Conservation (phyloP, 2,329 filamentous ascomycete species). For the Epicoccum sorghinum region DNA sequence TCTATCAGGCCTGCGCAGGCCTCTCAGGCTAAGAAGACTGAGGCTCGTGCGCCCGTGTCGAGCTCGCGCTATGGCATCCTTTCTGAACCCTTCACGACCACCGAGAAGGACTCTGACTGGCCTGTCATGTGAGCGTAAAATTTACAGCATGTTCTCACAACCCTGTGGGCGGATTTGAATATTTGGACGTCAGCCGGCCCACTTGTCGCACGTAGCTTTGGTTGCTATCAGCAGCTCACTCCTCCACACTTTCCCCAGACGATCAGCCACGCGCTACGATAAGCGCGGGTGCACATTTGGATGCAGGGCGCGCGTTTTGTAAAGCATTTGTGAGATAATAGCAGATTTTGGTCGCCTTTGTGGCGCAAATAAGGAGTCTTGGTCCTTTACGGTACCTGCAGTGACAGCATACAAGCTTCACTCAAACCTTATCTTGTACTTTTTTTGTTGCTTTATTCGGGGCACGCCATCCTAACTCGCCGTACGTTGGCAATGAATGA, state of each 20-base stretch:
- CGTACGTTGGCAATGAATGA: slow-evolving; percentile 5
- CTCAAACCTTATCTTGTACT: slow-evolving; percentile 6
- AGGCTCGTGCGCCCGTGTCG: slow-evolving; percentile 32
- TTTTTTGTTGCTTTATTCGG: slow-evolving; percentile 10
- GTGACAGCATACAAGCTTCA: slow-evolving; percentile 4
- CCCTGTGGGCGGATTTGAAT: not conserved
- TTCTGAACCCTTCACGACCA: slow-evolving; percentile 31
- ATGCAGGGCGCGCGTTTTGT: slow-evolving; percentile 8
- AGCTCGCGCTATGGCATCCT: slow-evolving; percentile 40
- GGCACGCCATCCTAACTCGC: not conserved
- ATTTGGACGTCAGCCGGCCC: not conserved
- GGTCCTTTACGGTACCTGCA: slow-evolving; percentile 13
- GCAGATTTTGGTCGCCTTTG: slow-evolving; percentile 3
- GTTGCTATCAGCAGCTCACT: not conserved
- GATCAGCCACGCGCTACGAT: not conserved
- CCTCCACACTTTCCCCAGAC: not conserved
- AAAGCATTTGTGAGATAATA: slow-evolving; percentile 19
- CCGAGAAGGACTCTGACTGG: slow-evolving; percentile 49
- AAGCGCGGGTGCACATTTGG: slow-evolving; percentile 1
- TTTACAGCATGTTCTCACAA: not conserved
- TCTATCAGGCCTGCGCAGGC: slow-evolving; percentile 31
- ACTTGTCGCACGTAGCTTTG: not conserved
- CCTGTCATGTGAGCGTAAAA: slow-evolving; percentile 40
- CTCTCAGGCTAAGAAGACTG: slow-evolving; percentile 24
- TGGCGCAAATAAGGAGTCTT: slow-evolving; percentile 9